Conservation (phyloP, 768 basidiomycete genomes). For the Hydnomerulius pinastri region DNA sequence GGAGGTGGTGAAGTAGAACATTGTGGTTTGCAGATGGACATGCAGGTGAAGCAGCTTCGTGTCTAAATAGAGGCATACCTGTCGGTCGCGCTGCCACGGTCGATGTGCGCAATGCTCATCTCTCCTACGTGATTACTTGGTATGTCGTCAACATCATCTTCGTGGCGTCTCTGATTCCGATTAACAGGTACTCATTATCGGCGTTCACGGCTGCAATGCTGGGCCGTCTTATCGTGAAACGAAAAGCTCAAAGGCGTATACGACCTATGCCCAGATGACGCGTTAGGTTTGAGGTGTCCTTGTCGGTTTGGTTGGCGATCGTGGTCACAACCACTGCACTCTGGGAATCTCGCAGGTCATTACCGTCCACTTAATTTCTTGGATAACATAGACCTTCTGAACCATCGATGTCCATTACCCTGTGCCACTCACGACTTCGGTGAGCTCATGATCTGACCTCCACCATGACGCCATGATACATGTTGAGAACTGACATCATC, state of each 20-base stretch:
- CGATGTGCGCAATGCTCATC: conserved; percentile 90
- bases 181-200: conserved; percentile 82
- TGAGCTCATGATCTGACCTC: background rate
- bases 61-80: conserved; percentile 72
- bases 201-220: conserved; percentile 86
- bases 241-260: conserved; percentile 46
- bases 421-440: too few species aligned
- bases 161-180: conserved; percentile 14
- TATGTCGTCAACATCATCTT: conserved; percentile 33
- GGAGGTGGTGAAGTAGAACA: background rate
- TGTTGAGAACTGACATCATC: conserved; percentile 3
- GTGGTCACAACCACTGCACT: too few species aligned
- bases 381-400: background rate
- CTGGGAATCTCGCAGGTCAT: too few species aligned
- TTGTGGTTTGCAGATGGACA: conserved; percentile 67
- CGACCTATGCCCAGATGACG: conserved; percentile 58
- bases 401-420: too few species aligned
- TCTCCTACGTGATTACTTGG: conserved; percentile 96
- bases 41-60: conserved; percentile 65
- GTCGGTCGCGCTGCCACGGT: conserved; percentile 81
- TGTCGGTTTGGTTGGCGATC: background rate
- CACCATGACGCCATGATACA: conserved; percentile 2
- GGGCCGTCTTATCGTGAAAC: conserved; percentile 59
- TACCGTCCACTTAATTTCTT: background rate
- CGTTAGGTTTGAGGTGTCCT: background rate